phyloP scores from a whole-genome alignment of 75 land plant species.

The Cryptomeria japonica region DNA sequence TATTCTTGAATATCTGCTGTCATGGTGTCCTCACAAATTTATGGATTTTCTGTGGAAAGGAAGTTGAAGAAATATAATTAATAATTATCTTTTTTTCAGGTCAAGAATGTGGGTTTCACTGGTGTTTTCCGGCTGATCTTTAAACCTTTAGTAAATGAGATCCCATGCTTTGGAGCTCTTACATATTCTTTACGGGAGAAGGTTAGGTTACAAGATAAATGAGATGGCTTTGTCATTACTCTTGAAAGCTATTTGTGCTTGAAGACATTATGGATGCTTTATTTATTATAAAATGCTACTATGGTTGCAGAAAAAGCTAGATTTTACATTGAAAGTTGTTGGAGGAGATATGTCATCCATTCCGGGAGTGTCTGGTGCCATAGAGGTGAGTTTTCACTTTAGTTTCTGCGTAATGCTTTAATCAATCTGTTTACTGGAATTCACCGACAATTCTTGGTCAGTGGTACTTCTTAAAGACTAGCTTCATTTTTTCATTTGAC shows the following conservation, averaged over 20 bases:
- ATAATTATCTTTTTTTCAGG: conserved; percentile 37
- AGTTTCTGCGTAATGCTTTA: background rate
- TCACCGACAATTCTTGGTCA: background rate
- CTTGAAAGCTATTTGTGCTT: background rate
- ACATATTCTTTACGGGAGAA: conserved; percentile 79
- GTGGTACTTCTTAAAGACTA: background rate
- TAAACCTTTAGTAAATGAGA: conserved; percentile 79
- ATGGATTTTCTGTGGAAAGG: background rate
- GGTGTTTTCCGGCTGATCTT: conserved; percentile 88
- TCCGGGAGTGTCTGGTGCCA: conserved; percentile 75
- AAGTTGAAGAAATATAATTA: background rate
- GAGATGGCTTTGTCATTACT: background rate
- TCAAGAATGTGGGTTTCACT: conserved; percentile 75
- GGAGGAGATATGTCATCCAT: conserved; percentile 80
- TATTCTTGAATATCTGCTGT: background rate
- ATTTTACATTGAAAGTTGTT: conserved; percentile 77
- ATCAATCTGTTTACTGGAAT: background rate
- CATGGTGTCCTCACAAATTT: background rate
- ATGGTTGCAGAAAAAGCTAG: conserved; percentile 75
- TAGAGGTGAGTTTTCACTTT: conserved; percentile 55
- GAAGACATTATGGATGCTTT: background rate
- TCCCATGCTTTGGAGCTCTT: conserved; percentile 96
- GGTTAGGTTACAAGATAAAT: conserved; percentile 25
- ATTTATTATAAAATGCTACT: background rate
- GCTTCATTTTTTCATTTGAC: background rate